phyloP scores from a whole-genome alignment of 192 early-diverging fungal species.

The Chytriomyces confervae region DNA sequence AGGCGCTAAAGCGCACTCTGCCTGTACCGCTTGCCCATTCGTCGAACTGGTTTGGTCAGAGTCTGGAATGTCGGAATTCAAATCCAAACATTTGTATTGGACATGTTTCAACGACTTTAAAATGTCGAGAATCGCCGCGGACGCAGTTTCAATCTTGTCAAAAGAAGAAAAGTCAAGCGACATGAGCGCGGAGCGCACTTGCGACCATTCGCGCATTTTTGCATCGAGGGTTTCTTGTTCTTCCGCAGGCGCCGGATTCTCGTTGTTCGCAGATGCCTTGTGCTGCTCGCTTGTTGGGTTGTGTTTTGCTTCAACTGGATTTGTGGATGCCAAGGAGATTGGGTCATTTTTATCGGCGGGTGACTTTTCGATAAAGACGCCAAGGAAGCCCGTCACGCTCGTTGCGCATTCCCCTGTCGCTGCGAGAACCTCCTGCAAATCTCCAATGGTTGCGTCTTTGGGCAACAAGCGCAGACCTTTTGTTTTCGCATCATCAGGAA shows the following conservation, averaged over 20 bases:
- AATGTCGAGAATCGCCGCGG: background rate
- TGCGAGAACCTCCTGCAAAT: conserved; percentile 71
- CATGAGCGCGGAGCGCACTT: background rate
- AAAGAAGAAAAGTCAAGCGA: background rate
- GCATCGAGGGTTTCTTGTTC: background rate
- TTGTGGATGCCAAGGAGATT: background rate
- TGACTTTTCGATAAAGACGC: conserved; percentile 1
- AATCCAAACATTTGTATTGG: background rate
- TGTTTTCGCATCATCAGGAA: conserved; percentile 62
- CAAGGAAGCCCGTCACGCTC: conserved; percentile 73
- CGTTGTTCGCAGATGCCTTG: background rate
- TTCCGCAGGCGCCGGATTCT: background rate
- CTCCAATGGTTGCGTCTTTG: conserved; percentile 50
- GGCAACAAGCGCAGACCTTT: conserved; percentile 45
- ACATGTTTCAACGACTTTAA: background rate
- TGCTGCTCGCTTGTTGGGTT: background rate
- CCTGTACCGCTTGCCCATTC: background rate
- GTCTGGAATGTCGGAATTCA: background rate
- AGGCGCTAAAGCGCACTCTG: background rate
- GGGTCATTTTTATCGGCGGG: background rate
- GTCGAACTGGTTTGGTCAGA: background rate
- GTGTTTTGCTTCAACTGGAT: background rate
- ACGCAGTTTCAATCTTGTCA: background rate
- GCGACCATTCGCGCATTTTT: background rate
- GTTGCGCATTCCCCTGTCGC: conserved; percentile 78